phyloP scores from a whole-genome alignment of 108 stramenopile species.

The Thalassiosira profunda region DNA sequence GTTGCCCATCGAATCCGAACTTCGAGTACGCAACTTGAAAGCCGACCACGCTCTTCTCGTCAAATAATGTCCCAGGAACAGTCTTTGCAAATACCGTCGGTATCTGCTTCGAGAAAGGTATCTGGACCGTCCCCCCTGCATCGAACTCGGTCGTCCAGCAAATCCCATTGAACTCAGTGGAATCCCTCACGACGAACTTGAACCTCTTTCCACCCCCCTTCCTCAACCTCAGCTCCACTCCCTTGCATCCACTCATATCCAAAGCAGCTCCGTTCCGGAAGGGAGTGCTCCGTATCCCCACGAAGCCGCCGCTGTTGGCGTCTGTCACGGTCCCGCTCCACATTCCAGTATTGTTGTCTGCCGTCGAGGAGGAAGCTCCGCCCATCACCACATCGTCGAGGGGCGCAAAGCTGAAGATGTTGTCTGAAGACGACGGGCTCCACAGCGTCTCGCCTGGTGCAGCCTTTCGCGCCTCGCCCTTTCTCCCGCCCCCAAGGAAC shows the following conservation, averaged over 20 bases:
- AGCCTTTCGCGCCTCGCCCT: constrained; percentile 12
- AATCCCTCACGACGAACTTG: constrained; percentile 78
- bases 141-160: constrained; percentile 77
- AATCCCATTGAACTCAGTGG: constrained; percentile 85
- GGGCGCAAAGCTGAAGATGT: constrained; percentile 67
- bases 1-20: constrained; percentile 78
- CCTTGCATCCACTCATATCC: constrained; percentile 69
- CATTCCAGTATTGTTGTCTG: constrained; percentile 63
- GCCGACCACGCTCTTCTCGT: constrained; percentile 51
- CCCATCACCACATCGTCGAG: constrained; percentile 91
- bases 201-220: constrained; percentile 46
- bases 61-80: constrained; percentile 47
- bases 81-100: constrained; percentile 78
- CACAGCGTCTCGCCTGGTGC: constrained; percentile 61
- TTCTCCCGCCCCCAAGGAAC: constrained; percentile 17
- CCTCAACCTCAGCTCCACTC: constrained; percentile 56
- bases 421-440: constrained; percentile 31
- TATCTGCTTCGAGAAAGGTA: constrained; percentile 68
- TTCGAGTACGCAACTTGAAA: constrained; percentile 85
- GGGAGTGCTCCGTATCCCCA: constrained; percentile 82
- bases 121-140: constrained; percentile 27
- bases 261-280: constrained; percentile 40
- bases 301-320: constrained; percentile 87
- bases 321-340: constrained; percentile 85
- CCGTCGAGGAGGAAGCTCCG: constrained; percentile 72